phyloP scores from a whole-genome alignment of 2,329 filamentous ascomycete species.

The Salinomyces thailandicus region DNA sequence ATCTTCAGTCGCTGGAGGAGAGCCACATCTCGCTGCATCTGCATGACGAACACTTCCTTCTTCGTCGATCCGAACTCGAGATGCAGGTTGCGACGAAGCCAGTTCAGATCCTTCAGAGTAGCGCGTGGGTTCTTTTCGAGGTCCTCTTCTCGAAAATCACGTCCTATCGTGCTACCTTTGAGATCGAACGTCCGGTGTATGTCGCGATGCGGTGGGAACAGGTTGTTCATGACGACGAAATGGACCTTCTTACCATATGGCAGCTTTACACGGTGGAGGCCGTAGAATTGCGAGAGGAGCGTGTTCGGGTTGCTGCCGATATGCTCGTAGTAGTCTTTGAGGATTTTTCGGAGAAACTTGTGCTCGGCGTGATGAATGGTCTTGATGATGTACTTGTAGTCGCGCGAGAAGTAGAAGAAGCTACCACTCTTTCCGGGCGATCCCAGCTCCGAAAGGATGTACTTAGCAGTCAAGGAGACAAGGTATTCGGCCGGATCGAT shows the following conservation, averaged over 20 bases:
- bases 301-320: conserved; percentile 92
- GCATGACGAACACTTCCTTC: conserved; percentile 76
- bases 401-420: conserved; percentile 98
- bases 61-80: conserved; percentile 84
- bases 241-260: conserved; percentile 97
- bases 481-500: conserved; percentile 95
- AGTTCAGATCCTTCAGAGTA: conserved; percentile 93
- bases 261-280: conserved; percentile 94
- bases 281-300: conserved; percentile 93
- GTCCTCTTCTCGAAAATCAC: conserved; percentile 83
- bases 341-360: conserved; percentile 71
- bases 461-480: conserved; percentile 96
- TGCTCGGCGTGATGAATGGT: conserved; percentile 95
- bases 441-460: conserved; percentile 92
- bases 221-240: conserved; percentile 99
- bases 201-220: conserved; percentile 93
- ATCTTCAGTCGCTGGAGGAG: conserved; percentile 82
- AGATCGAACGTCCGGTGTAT: conserved; percentile 96
- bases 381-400: conserved; percentile 99
- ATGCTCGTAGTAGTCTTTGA: conserved; percentile 88
- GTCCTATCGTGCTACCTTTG: conserved; percentile 89
- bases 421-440: conserved; percentile 97
- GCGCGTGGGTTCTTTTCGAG: conserved; percentile 81
- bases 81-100: conserved; percentile 74
- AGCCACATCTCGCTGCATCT: conserved; percentile 77